These are phyloP conservation scores for Vicia villosa DNA, from an alignment of 306 rosid genomes.

Conservation along the genomic window DNA sequence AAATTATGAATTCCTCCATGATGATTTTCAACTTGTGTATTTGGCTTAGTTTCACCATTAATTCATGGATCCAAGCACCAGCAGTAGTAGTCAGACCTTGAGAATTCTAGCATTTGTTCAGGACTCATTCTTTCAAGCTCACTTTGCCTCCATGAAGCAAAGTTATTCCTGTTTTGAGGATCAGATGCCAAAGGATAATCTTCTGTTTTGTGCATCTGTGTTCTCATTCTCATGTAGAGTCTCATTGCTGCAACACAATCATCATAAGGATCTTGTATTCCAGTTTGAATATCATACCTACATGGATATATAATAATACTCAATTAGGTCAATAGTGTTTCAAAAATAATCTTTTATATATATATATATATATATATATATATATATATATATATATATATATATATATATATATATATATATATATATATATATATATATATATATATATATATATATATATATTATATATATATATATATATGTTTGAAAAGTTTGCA, in stretches of 20 bases:
- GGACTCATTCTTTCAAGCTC: slow-evolving; percentile 88
- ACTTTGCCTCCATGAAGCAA: slow-evolving; percentile 70
- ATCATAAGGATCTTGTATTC: slow-evolving; percentile 83
- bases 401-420: too few species aligned
- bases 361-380: background rate
- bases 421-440: too few species aligned
- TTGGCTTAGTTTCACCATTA: background rate
- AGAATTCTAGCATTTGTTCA: slow-evolving; percentile 75
- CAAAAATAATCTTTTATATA: background rate
- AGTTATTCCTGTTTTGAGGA: slow-evolving; percentile 68
- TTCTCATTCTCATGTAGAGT: slow-evolving; percentile 81
- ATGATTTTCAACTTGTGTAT: background rate
- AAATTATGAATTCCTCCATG: background rate
- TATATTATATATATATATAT: background rate
- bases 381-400: too few species aligned
- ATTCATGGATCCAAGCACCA: slow-evolving; percentile 82
- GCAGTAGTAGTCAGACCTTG: slow-evolving; percentile 91
- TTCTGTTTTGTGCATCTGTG: slow-evolving; percentile 65
- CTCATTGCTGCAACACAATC: slow-evolving; percentile 88
- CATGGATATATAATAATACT: slow-evolving; percentile 31
- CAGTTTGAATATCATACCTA: slow-evolving; percentile 90
- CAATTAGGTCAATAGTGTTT: background rate
- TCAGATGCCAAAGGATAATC: slow-evolving; percentile 69
- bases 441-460: too few species aligned
- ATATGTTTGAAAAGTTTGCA: background rate